Percentiles rank a stretch among this genome's conserved stretches.
phyloP scores from a whole-genome alignment of 2,329 filamentous ascomycete genomes.

The Diaporthe sp. region DNA sequence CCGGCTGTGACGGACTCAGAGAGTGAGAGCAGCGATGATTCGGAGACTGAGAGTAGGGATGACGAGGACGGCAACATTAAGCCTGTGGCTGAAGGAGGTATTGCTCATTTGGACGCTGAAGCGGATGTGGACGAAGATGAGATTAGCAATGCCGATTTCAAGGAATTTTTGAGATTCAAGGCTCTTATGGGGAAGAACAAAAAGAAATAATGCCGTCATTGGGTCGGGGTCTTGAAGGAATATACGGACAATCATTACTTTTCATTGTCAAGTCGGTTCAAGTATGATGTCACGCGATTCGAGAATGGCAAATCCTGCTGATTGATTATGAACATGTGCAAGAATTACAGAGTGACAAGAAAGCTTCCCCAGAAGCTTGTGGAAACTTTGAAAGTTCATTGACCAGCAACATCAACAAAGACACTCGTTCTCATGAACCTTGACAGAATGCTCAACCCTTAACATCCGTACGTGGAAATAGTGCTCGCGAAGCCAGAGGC shows the following conservation, averaged over 20 bases:
- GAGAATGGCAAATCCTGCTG: background rate
- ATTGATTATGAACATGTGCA: background rate
- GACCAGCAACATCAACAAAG: too few species aligned
- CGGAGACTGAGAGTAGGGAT: constrained; percentile 6
- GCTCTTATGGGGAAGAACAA: background rate
- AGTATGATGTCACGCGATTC: background rate
- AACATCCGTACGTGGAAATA: background rate
- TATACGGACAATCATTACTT: background rate
- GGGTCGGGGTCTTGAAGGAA: too few species aligned
- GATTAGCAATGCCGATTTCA: background rate
- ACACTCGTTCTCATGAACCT: background rate
- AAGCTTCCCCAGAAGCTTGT: background rate
- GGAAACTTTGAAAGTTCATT: background rate
- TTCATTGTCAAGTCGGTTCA: background rate
- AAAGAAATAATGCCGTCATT: background rate
- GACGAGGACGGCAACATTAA: background rate
- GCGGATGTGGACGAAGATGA: constrained; percentile 6
- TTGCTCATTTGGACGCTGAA: background rate
- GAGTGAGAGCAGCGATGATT: constrained; percentile 6
- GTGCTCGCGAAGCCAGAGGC: constrained; percentile 4
- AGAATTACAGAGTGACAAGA: background rate
- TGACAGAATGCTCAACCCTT: too few species aligned
- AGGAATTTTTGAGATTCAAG: constrained; percentile 10
- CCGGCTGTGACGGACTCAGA: constrained; percentile 2
- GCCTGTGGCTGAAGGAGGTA: background rate